Evolutionary conservation across 257 asterid species (phyloP), one percentile per base, ranked within the genome.

Genomic region (Cynanchum wilfordii): DNA sequence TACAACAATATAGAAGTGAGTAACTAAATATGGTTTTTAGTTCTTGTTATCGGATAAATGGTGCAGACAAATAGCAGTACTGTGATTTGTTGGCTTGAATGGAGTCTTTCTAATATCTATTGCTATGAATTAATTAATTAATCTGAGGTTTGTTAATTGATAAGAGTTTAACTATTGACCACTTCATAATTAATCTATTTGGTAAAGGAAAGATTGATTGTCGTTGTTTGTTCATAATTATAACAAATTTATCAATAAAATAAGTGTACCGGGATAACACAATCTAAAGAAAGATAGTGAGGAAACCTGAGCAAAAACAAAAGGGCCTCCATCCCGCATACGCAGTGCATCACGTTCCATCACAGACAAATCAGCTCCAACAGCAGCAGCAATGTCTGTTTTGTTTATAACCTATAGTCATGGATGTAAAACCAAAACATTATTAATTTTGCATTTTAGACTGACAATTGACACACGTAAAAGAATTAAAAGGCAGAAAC

Each of bases 271-370:
- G 10, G 13, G 57, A 15, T n/a, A 76, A 1, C 5, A 36, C 40
- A 63, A 50, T 42, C 47, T 62, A 45, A 47, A 73, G 52, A 45
- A 36, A 29, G 44, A n/a, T 17, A 45, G n/a, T 2, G 22, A 33
- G 15, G 71, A 51, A 76, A 93, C 97, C 98, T 91, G 98, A 75
- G 97, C 96, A 76, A 93, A 93, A 63, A 93, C 97, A 57, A 91
- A 87, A 0, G 98, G 97, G 15, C 98, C 97, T 47, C 97, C 96
- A 81, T 93, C 98, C 81, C 98, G 86, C 98, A 93, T 93, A 73
- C 96, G 88, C 72, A 93, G 93, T 55, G 99, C 80, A 79, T 94
- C 99, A 36, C 97, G 95, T 80, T 94, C 97, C 99, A 91, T 91
- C 82, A 94, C 90, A 4, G 90, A 77, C 73, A 94, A 72, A 85